Evolutionary conservation across 1,139 yeast species (phyloP), one percentile per base, ranked within the genome.

Genomic region (Meyerozyma athensensis): DNA sequence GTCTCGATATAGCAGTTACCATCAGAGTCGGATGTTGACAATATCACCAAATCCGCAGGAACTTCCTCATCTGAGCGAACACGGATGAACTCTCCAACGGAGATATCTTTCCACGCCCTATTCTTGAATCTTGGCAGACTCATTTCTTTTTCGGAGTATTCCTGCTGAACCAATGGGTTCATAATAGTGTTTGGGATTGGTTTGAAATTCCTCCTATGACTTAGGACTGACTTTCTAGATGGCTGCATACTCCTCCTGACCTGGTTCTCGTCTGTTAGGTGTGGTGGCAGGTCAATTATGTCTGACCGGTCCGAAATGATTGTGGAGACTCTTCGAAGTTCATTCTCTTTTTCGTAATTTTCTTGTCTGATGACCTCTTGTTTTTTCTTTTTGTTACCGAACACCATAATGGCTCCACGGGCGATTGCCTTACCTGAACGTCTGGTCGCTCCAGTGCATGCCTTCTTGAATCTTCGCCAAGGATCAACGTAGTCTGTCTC

Each of bases 381-480:
- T 44, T 63, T 66, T 12, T 41, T 50, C 23, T 45, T 32, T 38
- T 54, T 61, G 24, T 52, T 55, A n/a, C 60, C 66, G 44, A 68
- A 67, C 1, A 52, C 44, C 43, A 48, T 42, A 17, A 67, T 53
- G 12, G 45, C 43, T 9, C 43, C 47, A 37, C 54, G 61, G 26
- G 46, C 49, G 18, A 68, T 33, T 2, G 54, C 64, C 22, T 41
- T 48, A 24, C 50, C 42, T 1, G 49, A 34, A 12, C 38, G 42
- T 3, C 48, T 36, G 9, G 52, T 52, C 4, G 42, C 46, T 34
- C 58, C 50, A 10, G 73, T 53, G 42, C 71, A 58, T 43, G 59
- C 53, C 39, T 83, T 79, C 47, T 79, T 79, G 58, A 77, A 78
- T 43, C 58, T 63, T 58, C 85, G 72, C 86, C 86, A 79, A 3